Percentiles rank a stretch among this genome's conserved stretches.
These are phyloP conservation scores for Middelhovenomyces tepae DNA, from an alignment of 805 yeast genomes.

Conservation along the genomic window DNA sequence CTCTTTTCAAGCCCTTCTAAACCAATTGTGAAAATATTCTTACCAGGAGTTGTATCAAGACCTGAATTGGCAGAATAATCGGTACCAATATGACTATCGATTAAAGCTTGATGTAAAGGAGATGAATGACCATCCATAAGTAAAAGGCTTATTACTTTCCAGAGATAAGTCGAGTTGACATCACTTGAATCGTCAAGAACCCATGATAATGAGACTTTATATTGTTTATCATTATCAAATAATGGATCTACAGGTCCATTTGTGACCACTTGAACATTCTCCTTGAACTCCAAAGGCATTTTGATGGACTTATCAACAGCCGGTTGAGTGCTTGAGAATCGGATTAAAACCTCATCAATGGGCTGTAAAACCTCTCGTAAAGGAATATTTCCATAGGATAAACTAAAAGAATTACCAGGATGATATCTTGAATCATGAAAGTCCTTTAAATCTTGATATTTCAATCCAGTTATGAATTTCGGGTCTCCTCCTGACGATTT, in stretches of 20 bases:
- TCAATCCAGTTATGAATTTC: conserved; percentile 57
- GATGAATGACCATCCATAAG: conserved; percentile 89
- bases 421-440: conserved; percentile 76
- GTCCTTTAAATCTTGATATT: conserved; percentile 64
- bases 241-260: conserved; percentile 81
- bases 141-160: conserved; percentile 61
- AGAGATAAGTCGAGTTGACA: conserved; percentile 58
- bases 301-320: conserved; percentile 16
- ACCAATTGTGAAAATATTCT: conserved; percentile 75
- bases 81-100: conserved; percentile 76
- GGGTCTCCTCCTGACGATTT: conserved; percentile 97
- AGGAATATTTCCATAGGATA: conserved; percentile 78
- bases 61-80: conserved; percentile 88
- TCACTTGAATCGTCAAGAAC: conserved; percentile 64
- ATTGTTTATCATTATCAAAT: conserved; percentile 56
- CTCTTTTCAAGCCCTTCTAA: conserved; percentile 59
- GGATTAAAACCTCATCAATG: conserved; percentile 40
- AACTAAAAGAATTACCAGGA: conserved; percentile 81
- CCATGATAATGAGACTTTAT: conserved; percentile 84
- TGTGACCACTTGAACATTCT: conserved; percentile 30
- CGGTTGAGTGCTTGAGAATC: conserved; percentile 37
- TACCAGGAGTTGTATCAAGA: conserved; percentile 69
- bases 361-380: conserved; percentile 50
- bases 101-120: conserved; percentile 75
- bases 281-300: conserved; percentile 39